Base-by-base conservation (phyloP, 305 asterid species). In the Fraxinus nigra region DNA sequence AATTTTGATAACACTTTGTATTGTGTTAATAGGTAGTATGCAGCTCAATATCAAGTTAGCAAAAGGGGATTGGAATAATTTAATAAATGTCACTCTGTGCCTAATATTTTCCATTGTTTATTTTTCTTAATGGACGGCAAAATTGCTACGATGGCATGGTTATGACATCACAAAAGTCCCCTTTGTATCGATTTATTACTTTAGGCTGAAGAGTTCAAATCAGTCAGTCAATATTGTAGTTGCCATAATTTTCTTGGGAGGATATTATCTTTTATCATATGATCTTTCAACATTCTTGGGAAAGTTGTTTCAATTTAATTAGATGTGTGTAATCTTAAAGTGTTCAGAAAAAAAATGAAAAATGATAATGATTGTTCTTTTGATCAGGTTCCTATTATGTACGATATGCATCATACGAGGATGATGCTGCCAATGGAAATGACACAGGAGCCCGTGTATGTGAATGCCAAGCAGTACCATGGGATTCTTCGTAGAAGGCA, bases 381-480 rank as follows among this genome's bases (percentile, higher is more conserved):
- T 65, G 34, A 65, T 24, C 86, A 69, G 96, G 91, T 90, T 79
- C 97, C 89, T 80, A 87, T 92, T 73, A 85, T 89, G 37, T 77
- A 84, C 65, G 91, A 90, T 48, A 82, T 88, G 90, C 92, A 87
- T 76, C 91, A 91, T 0, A 26, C 87, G 20, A 91, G 97, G 90
- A 88, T 93, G 93, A 91, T 93, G 26, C 90, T 93, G 87, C 95
- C 92, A 40, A 89, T 87, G 81, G 97, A 93, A 85, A 87, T 92
- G 91, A 86, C 95, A n/a, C 93, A 87, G 80, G 97, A 92, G 82
- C 97, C 97, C 16, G 93, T 93, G 28, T 93, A 88, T 74, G 97
- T 93, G 56, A 93, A 93, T 78, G 95, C 97, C 65, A 93, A 93
- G 89, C 97, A 93, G 86, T 93, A 93, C 81, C 90, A 88, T 26